phyloP scores from a whole-genome alignment of 805 yeast genomes.

The Saccharomycopsis microspora region DNA sequence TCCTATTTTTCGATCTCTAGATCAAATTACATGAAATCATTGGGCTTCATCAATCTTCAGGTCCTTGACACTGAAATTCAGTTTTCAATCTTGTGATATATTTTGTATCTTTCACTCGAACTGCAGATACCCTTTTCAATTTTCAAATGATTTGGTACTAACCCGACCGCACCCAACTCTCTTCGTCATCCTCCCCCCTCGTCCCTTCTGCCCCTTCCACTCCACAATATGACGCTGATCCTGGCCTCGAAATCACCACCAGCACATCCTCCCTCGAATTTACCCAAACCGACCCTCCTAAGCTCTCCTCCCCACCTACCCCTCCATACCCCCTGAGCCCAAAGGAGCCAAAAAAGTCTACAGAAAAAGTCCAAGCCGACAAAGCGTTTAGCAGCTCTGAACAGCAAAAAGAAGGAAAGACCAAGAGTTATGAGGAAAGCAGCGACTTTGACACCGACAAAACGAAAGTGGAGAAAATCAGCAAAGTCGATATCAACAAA shows the following conservation, averaged over 20 bases:
- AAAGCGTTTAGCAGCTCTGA: constrained; percentile 11
- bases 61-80: too few species aligned
- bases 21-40: too few species aligned
- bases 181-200: too few species aligned
- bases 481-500: neutral
- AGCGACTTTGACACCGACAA: neutral
- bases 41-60: too few species aligned
- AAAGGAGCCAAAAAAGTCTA: neutral
- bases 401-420: constrained; percentile 14
- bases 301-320: constrained; percentile 1
- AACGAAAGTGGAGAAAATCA: neutral
- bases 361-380: constrained; percentile 14
- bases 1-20: too few species aligned
- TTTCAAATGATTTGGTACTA: too few species aligned
- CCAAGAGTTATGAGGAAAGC: constrained; percentile 3
- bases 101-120: too few species aligned
- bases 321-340: constrained; percentile 14
- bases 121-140: too few species aligned
- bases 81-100: too few species aligned
- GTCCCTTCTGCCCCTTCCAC: neutral
- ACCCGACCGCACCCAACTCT: too few species aligned
- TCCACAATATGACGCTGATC: neutral
- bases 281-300: neutral
- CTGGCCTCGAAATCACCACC: too few species aligned
- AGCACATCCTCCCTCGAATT: too few species aligned